Evolutionary conservation across 805 yeast genomes (phyloP), one percentile per base, ranked within the genome.

Genomic region (Pichia pseudocactophila): DNA sequence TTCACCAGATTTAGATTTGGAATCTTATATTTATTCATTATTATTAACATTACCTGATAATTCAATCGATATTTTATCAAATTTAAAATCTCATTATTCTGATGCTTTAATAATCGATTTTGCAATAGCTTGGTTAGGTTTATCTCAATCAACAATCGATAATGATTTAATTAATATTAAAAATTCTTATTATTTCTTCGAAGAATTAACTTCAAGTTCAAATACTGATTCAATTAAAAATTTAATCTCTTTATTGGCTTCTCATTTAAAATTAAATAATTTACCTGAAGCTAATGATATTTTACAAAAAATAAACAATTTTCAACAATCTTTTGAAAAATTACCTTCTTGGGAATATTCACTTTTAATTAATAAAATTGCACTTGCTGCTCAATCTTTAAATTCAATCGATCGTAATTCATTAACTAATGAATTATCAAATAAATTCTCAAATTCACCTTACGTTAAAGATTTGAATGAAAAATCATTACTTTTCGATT

Each of bases 281-380:
- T 67, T 76, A 43, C 90, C 89, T 2, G 97, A 90, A 63, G 89
- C 96, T 9, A 73, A 74, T 45, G 85, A 84, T 48, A 67, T 79
- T 30, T 64, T 82, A 11, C 64, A 63, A 26, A 64, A 70, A 39
- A 42, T 49, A 25, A 44, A 43, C n/a, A n/a, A n/a, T n/a, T n/a
- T n/a, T n/a, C n/a, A n/a, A n/a, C n/a, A n/a, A n/a, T n/a, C n/a
- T n/a, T n/a, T n/a, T n/a, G n/a, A n/a, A n/a, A n/a, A n/a, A 11
- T 36, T 50, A 19, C 30, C 34, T 16, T 48, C 50, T 20, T 58
- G 60, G 58, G 47, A 58, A 26, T 68, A 63, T 13, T 77, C 77
- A 56, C 65, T 76, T 32, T 51, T 81, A 33, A 83, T 87, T 37
- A 78, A 82, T 57, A 71, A 78, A 55, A 76, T 84, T 46, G 71